A percentile compares a stretch with the other conserved stretches of the same genome.
These are phyloP conservation scores for Saccharomyces kudriavzevii DNA, from an alignment of 805 yeast genomes.

Conservation along the genomic window DNA sequence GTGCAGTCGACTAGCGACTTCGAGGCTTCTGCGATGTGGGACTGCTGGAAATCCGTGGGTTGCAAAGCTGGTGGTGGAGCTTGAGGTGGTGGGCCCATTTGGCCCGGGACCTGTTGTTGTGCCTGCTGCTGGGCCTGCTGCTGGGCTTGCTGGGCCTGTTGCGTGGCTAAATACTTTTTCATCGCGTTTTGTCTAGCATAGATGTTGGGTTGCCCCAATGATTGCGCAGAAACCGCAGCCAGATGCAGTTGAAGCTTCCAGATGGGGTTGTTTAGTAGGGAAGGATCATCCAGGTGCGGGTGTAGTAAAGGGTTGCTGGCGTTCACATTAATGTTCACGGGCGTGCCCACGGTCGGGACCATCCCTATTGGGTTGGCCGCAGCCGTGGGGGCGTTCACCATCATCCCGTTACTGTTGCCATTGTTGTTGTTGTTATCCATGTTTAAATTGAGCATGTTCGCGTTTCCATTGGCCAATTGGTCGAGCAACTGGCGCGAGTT, in stretches of 20 bases:
- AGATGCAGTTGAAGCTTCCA: conserved; percentile 32
- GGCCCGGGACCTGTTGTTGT: conserved; percentile 4
- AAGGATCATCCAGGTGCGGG: conserved; percentile 30
- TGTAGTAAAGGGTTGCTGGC: conserved; percentile 29
- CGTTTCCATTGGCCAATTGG: conserved; percentile 9
- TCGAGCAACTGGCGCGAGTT: conserved; percentile 23
- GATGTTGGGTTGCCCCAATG: conserved; percentile 30
- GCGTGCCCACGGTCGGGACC: not conserved
- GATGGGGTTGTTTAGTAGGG: conserved; percentile 26
- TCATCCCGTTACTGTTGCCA: conserved; percentile 1
- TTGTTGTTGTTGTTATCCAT: conserved; percentile 1
- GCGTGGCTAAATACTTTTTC: conserved; percentile 27
- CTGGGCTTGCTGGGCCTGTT: conserved; percentile 12
- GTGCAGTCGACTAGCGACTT: conserved; percentile 29
- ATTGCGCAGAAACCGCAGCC: conserved; percentile 27
- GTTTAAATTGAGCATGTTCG: conserved; percentile 8
- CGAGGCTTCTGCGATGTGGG: conserved; percentile 24
- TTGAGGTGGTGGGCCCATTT: conserved; percentile 1
- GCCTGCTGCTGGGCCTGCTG: conserved; percentile 8
- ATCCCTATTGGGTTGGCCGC: not conserved
- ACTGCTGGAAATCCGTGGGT: conserved; percentile 4
- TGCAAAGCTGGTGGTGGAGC: conserved; percentile 1
- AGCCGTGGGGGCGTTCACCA: not conserved
- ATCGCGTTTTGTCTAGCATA: conserved; percentile 34
- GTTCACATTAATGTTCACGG: conserved; percentile 10